Evolutionary conservation across 192 early-diverging fungal species (phyloP).

Genomic region (Coemansia sp.): DNA sequence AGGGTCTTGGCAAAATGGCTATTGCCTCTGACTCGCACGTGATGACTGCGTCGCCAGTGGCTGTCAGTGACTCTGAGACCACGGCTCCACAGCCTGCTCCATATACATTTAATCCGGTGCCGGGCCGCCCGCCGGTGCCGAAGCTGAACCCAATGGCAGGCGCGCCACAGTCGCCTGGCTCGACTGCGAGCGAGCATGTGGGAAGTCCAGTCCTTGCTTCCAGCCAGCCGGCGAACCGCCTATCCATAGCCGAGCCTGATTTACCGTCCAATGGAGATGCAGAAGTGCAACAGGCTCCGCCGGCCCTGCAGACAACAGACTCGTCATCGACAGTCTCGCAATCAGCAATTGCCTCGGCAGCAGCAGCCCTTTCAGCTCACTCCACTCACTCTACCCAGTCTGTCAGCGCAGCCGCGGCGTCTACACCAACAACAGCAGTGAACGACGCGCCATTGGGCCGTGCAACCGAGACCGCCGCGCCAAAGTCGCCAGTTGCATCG

Average conservation of each 20-base stretch:
- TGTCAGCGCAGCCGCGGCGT: not conserved
- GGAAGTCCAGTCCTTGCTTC: not conserved
- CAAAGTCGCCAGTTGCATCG: conserved; percentile 18
- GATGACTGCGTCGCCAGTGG: not conserved
- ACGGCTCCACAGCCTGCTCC: not conserved
- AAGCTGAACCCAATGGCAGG: conserved; percentile 8
- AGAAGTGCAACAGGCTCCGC: not conserved
- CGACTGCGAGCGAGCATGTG: not conserved
- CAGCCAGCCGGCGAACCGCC: not conserved
- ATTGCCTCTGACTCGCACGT: not conserved
- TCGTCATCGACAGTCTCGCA: conserved; percentile 7
- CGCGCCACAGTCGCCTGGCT: conserved; percentile 1
- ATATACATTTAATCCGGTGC: conserved; percentile 42
- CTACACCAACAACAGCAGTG: conserved; percentile 13
- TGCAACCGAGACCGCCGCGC: not conserved
- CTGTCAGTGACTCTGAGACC: not conserved
- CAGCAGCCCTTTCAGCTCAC: too few relatives aligned
- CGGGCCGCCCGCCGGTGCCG: conserved; percentile 44
- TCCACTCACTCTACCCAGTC: not conserved
- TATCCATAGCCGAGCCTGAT: not conserved
- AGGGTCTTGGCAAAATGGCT: not conserved
- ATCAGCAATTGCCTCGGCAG: conserved; percentile 10
- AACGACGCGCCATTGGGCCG: not conserved
- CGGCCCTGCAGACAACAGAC: not conserved
- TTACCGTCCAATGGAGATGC: not conserved